Conservation (phyloP, 2,329 filamentous ascomycete species). For the Pyrenophora teres region DNA sequence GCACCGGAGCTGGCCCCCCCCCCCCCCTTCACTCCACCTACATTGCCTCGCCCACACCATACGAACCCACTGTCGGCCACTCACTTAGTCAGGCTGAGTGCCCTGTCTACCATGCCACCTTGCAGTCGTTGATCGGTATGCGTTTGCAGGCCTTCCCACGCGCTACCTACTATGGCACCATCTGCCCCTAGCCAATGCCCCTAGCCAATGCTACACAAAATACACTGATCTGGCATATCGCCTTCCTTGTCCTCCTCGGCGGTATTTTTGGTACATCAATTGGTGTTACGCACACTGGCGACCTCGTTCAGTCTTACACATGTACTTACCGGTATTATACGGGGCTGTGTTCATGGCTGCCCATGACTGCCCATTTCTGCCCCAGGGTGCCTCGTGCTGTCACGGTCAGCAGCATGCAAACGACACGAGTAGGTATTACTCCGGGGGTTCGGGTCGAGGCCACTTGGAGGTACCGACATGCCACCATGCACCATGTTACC, state of each 20-base stretch:
- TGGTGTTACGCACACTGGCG: neutral
- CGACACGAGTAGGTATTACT: constrained; percentile 2
- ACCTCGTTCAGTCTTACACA: neutral
- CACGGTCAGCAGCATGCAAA: constrained; percentile 7
- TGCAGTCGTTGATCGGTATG: neutral
- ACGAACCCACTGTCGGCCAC: neutral
- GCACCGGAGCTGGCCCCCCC: too few species aligned
- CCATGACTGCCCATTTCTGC: neutral
- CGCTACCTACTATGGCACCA: constrained; percentile 5
- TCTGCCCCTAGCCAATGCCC: constrained; percentile 9
- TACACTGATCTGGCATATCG: neutral
- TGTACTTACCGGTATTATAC: neutral
- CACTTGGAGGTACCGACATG: constrained; percentile 2
- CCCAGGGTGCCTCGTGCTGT: constrained; percentile 9
- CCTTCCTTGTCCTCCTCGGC: constrained; percentile 1
- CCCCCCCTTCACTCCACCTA: too few species aligned
- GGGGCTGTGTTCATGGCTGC: constrained; percentile 2
- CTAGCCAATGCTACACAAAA: neutral
- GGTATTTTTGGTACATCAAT: constrained; percentile 2
- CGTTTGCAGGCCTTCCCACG: too few species aligned
- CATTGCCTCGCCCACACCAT: neutral
- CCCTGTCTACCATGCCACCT: neutral
- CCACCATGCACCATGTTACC: constrained; percentile 3
- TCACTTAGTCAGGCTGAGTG: constrained; percentile 6
- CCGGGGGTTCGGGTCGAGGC: constrained; percentile 5